Conservation (phyloP, 108 stramenopile genomes). For the Aurantiochytrium sp. region DNA sequence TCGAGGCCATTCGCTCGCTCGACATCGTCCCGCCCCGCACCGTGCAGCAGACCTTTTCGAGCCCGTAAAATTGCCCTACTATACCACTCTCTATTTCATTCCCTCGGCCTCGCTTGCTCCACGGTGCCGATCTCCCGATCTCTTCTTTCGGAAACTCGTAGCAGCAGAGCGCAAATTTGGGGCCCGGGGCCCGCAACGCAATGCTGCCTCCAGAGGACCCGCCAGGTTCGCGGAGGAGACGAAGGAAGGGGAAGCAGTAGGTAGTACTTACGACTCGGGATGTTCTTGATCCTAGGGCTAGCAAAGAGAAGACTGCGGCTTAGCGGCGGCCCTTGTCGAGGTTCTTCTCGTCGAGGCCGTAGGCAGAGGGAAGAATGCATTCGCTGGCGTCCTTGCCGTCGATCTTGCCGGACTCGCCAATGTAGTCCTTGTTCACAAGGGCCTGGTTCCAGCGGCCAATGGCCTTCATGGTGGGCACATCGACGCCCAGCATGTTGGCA, state of each 20-base stretch:
- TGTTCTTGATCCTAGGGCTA: no score
- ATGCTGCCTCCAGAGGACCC: no score
- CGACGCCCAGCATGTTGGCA: slow-evolving; percentile 35
- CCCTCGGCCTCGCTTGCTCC: no score
- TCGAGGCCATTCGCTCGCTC: neutral
- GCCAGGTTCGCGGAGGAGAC: no score
- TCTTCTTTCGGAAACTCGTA: no score
- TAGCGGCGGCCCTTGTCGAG: slow-evolving; percentile 11
- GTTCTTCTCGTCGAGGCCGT: slow-evolving; percentile 13
- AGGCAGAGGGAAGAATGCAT: slow-evolving; percentile 23
- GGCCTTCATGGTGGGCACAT: slow-evolving; percentile 26
- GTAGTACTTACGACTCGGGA: no score
- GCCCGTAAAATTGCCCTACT: no score
- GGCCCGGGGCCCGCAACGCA: no score
- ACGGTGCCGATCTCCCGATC: no score
- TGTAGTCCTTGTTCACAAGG: slow-evolving; percentile 35
- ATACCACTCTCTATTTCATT: no score
- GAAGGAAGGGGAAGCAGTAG: no score
- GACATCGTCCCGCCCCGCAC: slow-evolving; percentile 1
- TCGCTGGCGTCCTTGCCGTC: slow-evolving; percentile 32
- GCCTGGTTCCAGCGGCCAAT: slow-evolving; percentile 34
- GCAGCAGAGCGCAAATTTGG: no score
- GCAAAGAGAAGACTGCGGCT: neutral
- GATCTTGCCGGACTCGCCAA: slow-evolving; percentile 10
- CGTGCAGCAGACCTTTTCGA: neutral